Evolutionary conservation across 1,284 basidiomycete species (phyloP), one percentile per base, ranked within the genome.

Genomic region (Cryptococcus floricola): DNA sequence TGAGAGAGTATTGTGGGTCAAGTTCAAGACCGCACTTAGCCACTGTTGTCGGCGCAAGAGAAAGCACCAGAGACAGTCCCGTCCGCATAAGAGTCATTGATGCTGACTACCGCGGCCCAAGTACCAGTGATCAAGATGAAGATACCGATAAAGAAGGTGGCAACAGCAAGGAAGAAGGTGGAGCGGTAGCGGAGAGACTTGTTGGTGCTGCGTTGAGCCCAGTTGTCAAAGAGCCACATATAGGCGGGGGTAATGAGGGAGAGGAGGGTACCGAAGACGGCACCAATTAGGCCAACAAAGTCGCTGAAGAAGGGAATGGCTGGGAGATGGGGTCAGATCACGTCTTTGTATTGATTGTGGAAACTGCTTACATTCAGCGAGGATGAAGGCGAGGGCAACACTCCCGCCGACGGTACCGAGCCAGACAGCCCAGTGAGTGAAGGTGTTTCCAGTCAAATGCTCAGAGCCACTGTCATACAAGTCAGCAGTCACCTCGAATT

Each of bases 341-440:
- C 7, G 31, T 34, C 10, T 34, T 34, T 10, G 31, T 23, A 23
- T 23, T 23, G 23, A 0, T 2, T 14, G 0, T 31, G 19, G 63
- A n/a, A n/a, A 18, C 6, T 7, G 51, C 54, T 48, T 50, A 58
- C 81, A 78, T 27, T 82, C 77, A 18, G 83, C 83, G 31, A 86
- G 72, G 23, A 86, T 70, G 68, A 82, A 84, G 0, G 82, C 80
- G 43, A 83, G 62, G 1, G 78, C 70, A 13, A 81, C 78, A 23
- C 60, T 60, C 14, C 43, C 42, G 25, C 48, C 57, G 13, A 59
- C 57, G 5, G 43, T 53, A 1, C 59, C 54, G 39, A 65, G 73
- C 85, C 85, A 87, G 2, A 79, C 75, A 19, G 71, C 64, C 85
- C 85, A 87, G 50, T 86, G 85, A 5, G 80, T 74, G 18, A 79